Evolutionary conservation across 805 yeast genomes (phyloP).

Genomic region (Wickerhamiella azyma): DNA sequence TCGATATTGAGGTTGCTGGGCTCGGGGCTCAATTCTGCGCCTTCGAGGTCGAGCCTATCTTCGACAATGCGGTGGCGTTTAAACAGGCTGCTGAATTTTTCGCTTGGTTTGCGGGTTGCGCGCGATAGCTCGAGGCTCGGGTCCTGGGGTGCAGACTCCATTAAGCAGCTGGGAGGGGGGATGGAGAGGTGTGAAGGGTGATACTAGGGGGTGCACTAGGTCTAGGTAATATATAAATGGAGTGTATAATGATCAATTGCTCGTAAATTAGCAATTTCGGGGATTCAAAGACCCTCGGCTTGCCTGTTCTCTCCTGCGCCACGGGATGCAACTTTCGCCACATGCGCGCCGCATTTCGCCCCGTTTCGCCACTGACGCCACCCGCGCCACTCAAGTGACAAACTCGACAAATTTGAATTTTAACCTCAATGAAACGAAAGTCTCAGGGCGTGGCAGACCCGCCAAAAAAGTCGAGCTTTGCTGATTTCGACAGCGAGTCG

Average conservation of each 20-base stretch:
- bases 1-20: slow-evolving; percentile 1
- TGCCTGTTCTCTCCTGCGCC: too few species aligned
- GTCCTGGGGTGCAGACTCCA: background rate
- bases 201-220: too few species aligned
- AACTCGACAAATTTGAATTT: background rate
- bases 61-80: slow-evolving; percentile 3
- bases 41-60: background rate
- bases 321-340: too few species aligned
- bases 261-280: too few species aligned
- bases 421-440: background rate
- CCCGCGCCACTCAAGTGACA: background rate
- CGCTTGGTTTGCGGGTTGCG: background rate
- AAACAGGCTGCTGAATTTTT: background rate
- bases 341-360: too few species aligned
- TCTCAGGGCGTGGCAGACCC: background rate
- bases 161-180: background rate
- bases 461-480: background rate
- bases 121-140: background rate
- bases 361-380: too few species aligned
- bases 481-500: background rate
- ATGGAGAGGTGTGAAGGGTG: too few species aligned
- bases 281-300: too few species aligned
- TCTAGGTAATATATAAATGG: too few species aligned
- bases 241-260: too few species aligned
- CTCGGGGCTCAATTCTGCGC: background rate